Base-by-base conservation (phyloP, 371 early-diverging fungal genomes). In the Apophysomyces ossiformis region DNA sequence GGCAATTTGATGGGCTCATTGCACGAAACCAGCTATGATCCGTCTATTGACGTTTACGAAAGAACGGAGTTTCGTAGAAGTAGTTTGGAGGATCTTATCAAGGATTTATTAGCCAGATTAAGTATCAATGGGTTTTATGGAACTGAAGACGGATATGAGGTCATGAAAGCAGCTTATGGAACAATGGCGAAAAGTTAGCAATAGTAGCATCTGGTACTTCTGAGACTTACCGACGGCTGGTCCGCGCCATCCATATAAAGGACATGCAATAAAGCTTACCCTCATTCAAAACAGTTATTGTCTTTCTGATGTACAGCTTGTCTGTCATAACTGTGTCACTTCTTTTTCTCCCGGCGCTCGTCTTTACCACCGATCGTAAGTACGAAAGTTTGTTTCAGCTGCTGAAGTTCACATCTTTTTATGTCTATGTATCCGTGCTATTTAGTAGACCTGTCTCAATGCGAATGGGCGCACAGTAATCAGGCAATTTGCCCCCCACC, bases 21-120 rank as follows among this genome's bases (percentile, higher is more conserved):
- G 26, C 61, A 71, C 70, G 64, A 50, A 64, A 61, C 44, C 54
- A 61, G 26, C 44, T 41, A 11, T 26, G 72, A 68, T n/a, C 16
- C 69, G 16, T 77, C 77, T 56, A 68, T 66, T 9, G 73, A 75
- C 26, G 57, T 70, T 26, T 70, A 77, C 63, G 66, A 62, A 9
- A 67, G 64, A 56, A 37, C 62, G 54, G 80, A 70, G 39, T 70
- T 70, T 5, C 21, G 21, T 21, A 71, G 69, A 37, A 36, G 36
- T 2, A 75, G 69, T 5, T 50, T 73, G 18, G 80, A 73, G 36
- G 64, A 63, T 0, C 77, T 80, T 69, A 74, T 73, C 4, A 68
- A 67, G 32, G 75, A 74, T 65, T 56, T 80, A 11, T 58, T 73
- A 38, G 66, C 61, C 2, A 66, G 76, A 1, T 46, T 80, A 26